Conservation (phyloP, 768 basidiomycete species). For the Chalciporus pseudorubinellus region DNA sequence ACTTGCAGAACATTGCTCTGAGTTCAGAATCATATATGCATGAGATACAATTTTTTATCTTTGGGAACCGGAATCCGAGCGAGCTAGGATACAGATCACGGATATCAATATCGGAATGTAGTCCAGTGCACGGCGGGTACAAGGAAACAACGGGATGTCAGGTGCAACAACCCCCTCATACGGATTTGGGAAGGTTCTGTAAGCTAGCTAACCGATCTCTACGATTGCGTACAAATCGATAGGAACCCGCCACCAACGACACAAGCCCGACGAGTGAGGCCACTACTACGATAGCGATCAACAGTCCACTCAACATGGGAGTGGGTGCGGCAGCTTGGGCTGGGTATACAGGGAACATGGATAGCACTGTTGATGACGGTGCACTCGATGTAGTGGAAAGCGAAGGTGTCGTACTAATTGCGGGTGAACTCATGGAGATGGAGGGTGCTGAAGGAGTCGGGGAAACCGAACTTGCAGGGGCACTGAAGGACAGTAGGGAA, state of each 20-base stretch:
- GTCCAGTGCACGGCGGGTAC: no score
- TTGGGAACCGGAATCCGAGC: no score
- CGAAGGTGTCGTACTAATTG: neutral
- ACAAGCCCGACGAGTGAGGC: slow-evolving; percentile 13
- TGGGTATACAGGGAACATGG: slow-evolving; percentile 5
- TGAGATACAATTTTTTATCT: neutral
- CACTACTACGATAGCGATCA: slow-evolving; percentile 18
- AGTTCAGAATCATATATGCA: neutral
- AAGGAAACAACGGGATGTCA: neutral
- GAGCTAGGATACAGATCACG: no score
- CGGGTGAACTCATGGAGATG: neutral
- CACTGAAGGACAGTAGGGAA: no score
- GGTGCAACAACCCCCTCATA: slow-evolving; percentile 7
- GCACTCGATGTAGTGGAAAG: neutral
- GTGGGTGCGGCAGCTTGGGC: slow-evolving; percentile 4
- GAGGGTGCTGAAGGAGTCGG: neutral
- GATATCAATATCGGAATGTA: no score
- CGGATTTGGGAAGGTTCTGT: no score
- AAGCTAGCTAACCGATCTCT: neutral
- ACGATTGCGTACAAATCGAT: slow-evolving; percentile 15
- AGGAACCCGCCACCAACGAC: slow-evolving; percentile 14
- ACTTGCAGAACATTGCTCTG: slow-evolving; percentile 10
- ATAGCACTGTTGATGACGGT: neutral
- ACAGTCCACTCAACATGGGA: slow-evolving; percentile 1
- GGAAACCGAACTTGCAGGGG: neutral